Conservation (phyloP, 2,329 filamentous ascomycete genomes). For the Chaetomium globosum region DNA sequence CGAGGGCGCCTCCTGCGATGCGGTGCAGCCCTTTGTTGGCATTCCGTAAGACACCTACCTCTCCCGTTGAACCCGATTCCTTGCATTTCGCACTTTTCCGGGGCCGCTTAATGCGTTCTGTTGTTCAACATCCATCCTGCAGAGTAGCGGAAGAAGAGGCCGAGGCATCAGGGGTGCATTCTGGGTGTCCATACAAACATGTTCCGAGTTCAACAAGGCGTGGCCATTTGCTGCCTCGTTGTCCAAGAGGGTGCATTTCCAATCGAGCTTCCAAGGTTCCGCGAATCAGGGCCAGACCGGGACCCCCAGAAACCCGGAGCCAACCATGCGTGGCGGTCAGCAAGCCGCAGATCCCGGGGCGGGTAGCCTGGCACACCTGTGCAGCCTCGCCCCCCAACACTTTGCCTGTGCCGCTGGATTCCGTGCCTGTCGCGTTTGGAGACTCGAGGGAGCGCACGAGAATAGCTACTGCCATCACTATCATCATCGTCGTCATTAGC, state of each 20-base stretch:
- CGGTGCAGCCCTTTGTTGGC: background rate
- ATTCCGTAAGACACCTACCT: background rate
- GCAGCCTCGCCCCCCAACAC: conserved; percentile 22
- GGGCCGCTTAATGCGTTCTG: background rate
- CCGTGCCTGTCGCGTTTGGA: background rate
- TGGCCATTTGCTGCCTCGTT: conserved; percentile 22
- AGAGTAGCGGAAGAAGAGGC: background rate
- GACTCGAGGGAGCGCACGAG: background rate
- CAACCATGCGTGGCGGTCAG: conserved; percentile 28
- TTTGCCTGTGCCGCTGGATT: conserved; percentile 13
- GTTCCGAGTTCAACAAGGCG: conserved; percentile 1
- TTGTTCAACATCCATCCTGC: background rate
- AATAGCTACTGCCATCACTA: background rate
- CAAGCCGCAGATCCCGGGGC: conserved; percentile 23
- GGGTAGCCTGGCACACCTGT: background rate
- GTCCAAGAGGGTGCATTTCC: conserved; percentile 21
- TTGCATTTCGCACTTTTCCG: background rate
- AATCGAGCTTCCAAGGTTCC: conserved; percentile 25
- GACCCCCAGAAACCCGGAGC: conserved; percentile 16
- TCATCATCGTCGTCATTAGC: background rate
- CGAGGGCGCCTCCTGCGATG: background rate
- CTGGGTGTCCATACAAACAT: background rate
- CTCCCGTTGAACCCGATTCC: background rate
- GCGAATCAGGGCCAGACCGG: conserved; percentile 23
- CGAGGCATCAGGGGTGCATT: background rate